Evolutionary conservation across 495 filamentous ascomycete genomes (phyloP).

Genomic region (Penicillium coprophilum): DNA sequence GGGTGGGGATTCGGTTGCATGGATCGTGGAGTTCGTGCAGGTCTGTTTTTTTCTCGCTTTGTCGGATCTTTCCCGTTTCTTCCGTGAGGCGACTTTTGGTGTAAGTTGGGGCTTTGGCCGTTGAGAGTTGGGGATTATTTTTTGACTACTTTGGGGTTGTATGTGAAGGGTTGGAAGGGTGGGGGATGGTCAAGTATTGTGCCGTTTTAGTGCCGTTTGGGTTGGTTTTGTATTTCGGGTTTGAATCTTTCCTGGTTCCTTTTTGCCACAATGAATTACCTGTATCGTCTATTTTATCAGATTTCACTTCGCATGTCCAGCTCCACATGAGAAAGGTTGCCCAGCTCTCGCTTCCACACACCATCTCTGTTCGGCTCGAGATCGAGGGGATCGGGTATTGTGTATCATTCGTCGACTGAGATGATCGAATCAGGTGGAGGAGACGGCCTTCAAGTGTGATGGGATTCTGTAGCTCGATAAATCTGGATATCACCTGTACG

Average conservation of each 20-base stretch:
- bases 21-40: constrained; percentile 16
- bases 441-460: constrained; percentile 3
- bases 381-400: not conserved
- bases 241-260: not conserved
- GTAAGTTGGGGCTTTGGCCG: constrained; percentile 4
- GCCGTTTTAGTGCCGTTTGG: too few species aligned
- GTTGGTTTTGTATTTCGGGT: not conserved
- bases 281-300: not conserved
- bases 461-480: not conserved
- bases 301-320: not conserved
- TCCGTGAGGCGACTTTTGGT: not conserved
- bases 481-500: not conserved
- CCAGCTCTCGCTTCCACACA: not conserved
- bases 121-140: not conserved
- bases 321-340: not conserved
- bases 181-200: too few species aligned
- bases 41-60: not conserved
- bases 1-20: constrained; percentile 2
- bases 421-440: constrained; percentile 2
- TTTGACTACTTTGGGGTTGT: not conserved
- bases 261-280: too few species aligned
- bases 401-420: not conserved
- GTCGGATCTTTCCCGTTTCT: constrained; percentile 1
- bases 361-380: not conserved
- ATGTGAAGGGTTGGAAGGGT: too few species aligned